Base-by-base conservation (phyloP, 345 rosid genomes). In the thale cress (Arabidopsis thaliana) region DNA sequence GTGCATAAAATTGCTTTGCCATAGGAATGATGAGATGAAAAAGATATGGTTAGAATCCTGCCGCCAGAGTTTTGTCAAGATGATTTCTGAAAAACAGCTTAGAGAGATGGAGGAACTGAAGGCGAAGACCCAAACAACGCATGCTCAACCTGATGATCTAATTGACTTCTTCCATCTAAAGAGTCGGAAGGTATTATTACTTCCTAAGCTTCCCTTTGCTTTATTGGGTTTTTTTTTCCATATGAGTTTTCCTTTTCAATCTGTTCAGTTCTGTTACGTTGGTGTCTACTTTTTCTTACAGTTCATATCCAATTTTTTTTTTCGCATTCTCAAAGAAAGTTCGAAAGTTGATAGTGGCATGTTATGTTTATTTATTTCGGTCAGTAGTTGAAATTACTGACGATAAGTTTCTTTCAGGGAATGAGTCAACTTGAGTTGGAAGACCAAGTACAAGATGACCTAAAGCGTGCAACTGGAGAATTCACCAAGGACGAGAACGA, bases 361-460 rank as follows among this genome's bases (percentile, higher is more conserved):
- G 66, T 56, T 52, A 32, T 44, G 25, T 37, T 34, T 45, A 8
- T 3, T 28, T 32, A 0, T 52, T 50, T 63, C 3, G 5, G 71
- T 22, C 23, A 1, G 46, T 22, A 64, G 22, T 64, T 46, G 33
- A 60, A 60, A 20, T 12, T 37, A 34, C 67, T 63, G 40, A 74
- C 50, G 16, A 25, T 63, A 50, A 40, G 59, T 57, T 48, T 57
- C 50, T 69, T 69, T 28, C 84, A 95, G 99, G 99, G 99, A 58
- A 95, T 95, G 99, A 95, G 99, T 80, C 99, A 89, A 84, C 92
- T 95, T 68, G 99, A 95, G 80, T 84, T 95, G 90, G 99, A 95
- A 84, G 99, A 95, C 82, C 93, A 89, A 76, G 97, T 94, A 65
- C 95, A 94, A 82, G 98, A 94, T 75, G 98, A 94, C 83, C 81